Evolutionary conservation across 495 filamentous ascomycete genomes (phyloP), one percentile per base, ranked within the genome.

Genomic region (Parathielavia appendiculata): DNA sequence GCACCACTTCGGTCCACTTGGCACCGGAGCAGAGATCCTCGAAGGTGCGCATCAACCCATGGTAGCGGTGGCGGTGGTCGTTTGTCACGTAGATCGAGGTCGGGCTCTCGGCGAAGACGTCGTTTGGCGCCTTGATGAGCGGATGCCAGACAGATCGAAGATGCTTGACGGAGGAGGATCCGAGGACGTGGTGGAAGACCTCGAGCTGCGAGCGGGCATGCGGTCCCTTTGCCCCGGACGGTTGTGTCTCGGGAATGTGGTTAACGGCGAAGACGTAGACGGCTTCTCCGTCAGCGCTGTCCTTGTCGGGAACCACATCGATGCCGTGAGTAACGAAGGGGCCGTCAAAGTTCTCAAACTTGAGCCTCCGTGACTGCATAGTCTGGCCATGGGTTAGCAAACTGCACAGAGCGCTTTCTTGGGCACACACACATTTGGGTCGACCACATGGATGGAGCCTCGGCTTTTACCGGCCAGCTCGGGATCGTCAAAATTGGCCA

Each of bases 201-300:
- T 86, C 83, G 40, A 86, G 66, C 23, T 81, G 80, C 0, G 83
- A 71, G 11, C 63, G 60, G 12, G 68, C 66, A 2, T 53, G 40
- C n/a, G 64, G 60, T 0, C 66, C 0, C 22, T 65, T 70, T 8
- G 56, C 52, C n/a, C 20, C 32, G 19, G 57, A 49, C 1, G 44
- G 0, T 66, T 65, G 63, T 11, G 36, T 43, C 35, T 78, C 61
- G 23, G 77, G 66, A 5, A 66, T 53, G 46, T 87, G 83, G 57
- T 87, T 87, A 46, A 86, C 66, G 9, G 78, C 83, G 55, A 79
- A 82, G 60, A 86, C 81, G 66, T 83, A 86, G 10, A 85, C 79
- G 0, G 81, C 76, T 7, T 70, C 60, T 0, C 78, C 76, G 1
- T 71, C 57, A 1, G 68, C 54, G 20, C 71, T 63, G 11, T 72